Percentiles rank a stretch among this genome's conserved stretches.
Conservation (phyloP, 768 basidiomycete genomes). For the Pisolithus albus region DNA sequence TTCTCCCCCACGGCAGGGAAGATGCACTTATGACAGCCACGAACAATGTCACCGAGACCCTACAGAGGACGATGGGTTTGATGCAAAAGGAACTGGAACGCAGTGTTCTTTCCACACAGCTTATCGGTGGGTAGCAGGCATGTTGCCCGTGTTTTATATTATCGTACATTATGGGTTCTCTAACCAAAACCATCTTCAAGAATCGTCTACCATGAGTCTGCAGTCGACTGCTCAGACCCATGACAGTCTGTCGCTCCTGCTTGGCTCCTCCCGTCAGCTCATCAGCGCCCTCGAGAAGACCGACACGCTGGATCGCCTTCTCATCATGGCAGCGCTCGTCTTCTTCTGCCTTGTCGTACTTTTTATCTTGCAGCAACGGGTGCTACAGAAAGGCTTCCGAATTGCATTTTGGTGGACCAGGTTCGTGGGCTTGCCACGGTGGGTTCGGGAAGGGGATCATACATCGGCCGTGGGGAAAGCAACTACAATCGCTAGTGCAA, state of each 20-base stretch:
- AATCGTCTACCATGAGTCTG: slow-evolving; percentile 73
- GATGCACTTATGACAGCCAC: slow-evolving; percentile 87
- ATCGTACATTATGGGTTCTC: neutral
- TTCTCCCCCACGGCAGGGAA: slow-evolving; percentile 39
- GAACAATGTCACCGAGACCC: slow-evolving; percentile 79
- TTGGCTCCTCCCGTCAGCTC: slow-evolving; percentile 76
- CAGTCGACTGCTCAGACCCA: slow-evolving; percentile 69
- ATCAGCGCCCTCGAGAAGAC: slow-evolving; percentile 84
- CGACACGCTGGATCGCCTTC: slow-evolving; percentile 86
- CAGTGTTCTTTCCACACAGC: slow-evolving; percentile 78
- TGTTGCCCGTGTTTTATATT: neutral
- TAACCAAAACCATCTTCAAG: slow-evolving; percentile 30
- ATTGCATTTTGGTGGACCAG: slow-evolving; percentile 87
- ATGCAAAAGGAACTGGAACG: slow-evolving; percentile 93
- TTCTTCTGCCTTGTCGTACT: slow-evolving; percentile 83
- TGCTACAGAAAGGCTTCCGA: slow-evolving; percentile 71
- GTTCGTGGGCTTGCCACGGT: slow-evolving; percentile 34
- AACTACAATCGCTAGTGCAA: neutral
- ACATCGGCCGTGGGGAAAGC: neutral
- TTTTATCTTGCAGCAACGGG: slow-evolving; percentile 83
- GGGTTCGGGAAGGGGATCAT: neutral
- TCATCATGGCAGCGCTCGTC: slow-evolving; percentile 71
- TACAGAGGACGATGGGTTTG: slow-evolving; percentile 74
- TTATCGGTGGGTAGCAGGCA: slow-evolving; percentile 53
- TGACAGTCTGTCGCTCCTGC: slow-evolving; percentile 61